phyloP scores from a whole-genome alignment of 148 eudicot species.

The Dianthus caryophyllus region DNA sequence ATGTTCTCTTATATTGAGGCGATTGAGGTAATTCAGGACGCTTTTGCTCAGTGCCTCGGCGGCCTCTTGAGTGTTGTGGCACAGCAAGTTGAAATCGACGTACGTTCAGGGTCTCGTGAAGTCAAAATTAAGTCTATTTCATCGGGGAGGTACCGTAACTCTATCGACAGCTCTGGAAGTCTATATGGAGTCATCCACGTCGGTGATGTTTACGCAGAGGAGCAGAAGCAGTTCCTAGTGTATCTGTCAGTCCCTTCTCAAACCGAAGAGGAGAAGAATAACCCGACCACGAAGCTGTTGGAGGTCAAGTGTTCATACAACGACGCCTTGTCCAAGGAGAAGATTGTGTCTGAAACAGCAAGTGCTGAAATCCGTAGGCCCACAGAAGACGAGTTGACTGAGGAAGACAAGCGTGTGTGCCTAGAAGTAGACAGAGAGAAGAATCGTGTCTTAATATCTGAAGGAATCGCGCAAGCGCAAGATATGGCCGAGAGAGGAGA shows the following conservation, averaged over 20 bases:
- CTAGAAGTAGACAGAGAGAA: constrained; percentile 43
- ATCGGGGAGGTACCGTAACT: constrained; percentile 31
- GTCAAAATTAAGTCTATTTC: constrained; percentile 25
- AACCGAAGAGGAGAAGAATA: neutral
- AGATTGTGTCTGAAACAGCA: constrained; percentile 6
- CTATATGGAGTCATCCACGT: constrained; percentile 12
- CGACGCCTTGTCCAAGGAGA: constrained; percentile 22
- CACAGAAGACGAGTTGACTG: constrained; percentile 6
- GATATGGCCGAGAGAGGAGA: constrained; percentile 38
- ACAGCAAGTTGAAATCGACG: constrained; percentile 22
- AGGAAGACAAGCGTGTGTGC: constrained; percentile 19
- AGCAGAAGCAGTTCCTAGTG: constrained; percentile 33
- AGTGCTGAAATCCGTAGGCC: constrained; percentile 29
- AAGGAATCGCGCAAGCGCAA: constrained; percentile 30
- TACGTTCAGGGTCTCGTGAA: neutral
- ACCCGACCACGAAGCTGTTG: constrained; percentile 11
- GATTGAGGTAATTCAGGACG: constrained; percentile 32
- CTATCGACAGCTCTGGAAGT: constrained; percentile 3
- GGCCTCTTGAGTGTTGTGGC: constrained; percentile 43
- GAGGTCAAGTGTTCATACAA: constrained; percentile 28
- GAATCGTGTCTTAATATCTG: constrained; percentile 30
- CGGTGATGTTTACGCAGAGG: constrained; percentile 31
- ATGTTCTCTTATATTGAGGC: constrained; percentile 42
- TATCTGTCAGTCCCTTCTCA: constrained; percentile 27
- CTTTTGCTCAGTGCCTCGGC: constrained; percentile 48